Conservation (phyloP, 257 asterid genomes). For the Misopates orontium region DNA sequence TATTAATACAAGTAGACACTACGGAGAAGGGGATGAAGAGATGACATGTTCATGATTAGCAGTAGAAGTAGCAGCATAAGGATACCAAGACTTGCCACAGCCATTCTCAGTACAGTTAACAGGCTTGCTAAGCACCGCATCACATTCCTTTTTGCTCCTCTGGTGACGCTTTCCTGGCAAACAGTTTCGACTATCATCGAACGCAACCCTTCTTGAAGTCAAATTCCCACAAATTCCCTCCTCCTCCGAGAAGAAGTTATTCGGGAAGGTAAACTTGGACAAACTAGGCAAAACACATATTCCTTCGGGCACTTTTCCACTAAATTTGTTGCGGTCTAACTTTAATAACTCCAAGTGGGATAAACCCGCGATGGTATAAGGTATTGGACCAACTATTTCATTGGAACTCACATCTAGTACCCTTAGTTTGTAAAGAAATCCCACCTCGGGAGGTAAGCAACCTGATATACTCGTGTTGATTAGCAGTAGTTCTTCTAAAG, state of each 20-base stretch:
- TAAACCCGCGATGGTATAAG: conserved; percentile 61
- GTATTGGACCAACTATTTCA: conserved; percentile 54
- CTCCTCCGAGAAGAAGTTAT: conserved; percentile 62
- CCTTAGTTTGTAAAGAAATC: conserved; percentile 54
- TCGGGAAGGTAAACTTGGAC: conserved; percentile 46
- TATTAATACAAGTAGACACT: no score
- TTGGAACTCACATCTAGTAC: conserved; percentile 64
- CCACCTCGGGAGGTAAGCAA: conserved; percentile 66
- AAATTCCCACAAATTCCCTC: conserved; percentile 56
- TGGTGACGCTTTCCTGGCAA: conserved; percentile 57
- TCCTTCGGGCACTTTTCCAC: conserved; percentile 61
- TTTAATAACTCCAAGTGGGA: conserved; percentile 55
- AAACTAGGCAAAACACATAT: conserved; percentile 57
- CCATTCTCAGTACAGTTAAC: conserved; percentile 47
- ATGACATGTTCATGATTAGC: no score
- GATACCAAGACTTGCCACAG: conserved; percentile 28
- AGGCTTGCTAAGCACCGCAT: conserved; percentile 40
- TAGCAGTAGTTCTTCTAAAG: conserved; percentile 58
- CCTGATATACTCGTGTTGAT: conserved; percentile 62
- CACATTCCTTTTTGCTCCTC: conserved; percentile 73
- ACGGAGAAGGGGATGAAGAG: no score
- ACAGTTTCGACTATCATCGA: conserved; percentile 64
- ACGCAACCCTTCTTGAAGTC: conserved; percentile 46
- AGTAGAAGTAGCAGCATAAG: no score
- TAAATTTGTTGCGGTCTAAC: conserved; percentile 61